Conservation (phyloP, 2,329 filamentous ascomycete genomes). For the Blumeriella jaapii region DNA sequence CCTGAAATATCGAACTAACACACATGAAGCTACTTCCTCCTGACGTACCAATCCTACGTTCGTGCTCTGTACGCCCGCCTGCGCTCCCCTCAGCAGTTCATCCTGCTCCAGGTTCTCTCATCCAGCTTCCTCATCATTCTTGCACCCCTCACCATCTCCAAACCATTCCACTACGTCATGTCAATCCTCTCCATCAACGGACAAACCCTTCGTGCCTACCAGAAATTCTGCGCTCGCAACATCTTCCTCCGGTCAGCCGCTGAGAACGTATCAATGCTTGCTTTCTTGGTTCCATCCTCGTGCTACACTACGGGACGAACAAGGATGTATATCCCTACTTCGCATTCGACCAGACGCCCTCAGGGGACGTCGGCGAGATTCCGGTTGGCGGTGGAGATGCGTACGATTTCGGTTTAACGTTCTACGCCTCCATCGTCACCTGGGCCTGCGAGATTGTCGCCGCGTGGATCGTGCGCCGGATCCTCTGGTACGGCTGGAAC, state of each 20-base stretch:
- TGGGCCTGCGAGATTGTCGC: conserved; percentile 57
- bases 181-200: conserved; percentile 42
- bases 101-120: conserved; percentile 52
- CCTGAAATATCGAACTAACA: conserved; percentile 1
- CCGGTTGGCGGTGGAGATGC: conserved; percentile 25
- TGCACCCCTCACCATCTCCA: conserved; percentile 52
- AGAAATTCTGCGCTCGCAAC: conserved; percentile 54
- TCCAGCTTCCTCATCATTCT: conserved; percentile 51
- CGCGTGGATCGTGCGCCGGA: conserved; percentile 44
- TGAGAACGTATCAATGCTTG: conserved; percentile 57
- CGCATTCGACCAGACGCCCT: conserved; percentile 41
- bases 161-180: conserved; percentile 43
- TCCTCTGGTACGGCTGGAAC: conserved; percentile 47
- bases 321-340: conserved; percentile 61
- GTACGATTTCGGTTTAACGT: conserved; percentile 53
- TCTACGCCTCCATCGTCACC: conserved; percentile 50
- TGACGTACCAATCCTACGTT: conserved; percentile 62
- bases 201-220: conserved; percentile 51
- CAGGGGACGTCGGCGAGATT: conserved; percentile 1
- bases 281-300: conserved; percentile 55
- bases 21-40: conserved; percentile 10
- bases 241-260: conserved; percentile 57
- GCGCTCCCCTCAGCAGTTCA: conserved; percentile 52
- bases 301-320: conserved; percentile 56
- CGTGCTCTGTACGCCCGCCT: conserved; percentile 57